phyloP scores from a whole-genome alignment of 2,329 filamentous ascomycete genomes.

The Nigrospora sphaerica region DNA sequence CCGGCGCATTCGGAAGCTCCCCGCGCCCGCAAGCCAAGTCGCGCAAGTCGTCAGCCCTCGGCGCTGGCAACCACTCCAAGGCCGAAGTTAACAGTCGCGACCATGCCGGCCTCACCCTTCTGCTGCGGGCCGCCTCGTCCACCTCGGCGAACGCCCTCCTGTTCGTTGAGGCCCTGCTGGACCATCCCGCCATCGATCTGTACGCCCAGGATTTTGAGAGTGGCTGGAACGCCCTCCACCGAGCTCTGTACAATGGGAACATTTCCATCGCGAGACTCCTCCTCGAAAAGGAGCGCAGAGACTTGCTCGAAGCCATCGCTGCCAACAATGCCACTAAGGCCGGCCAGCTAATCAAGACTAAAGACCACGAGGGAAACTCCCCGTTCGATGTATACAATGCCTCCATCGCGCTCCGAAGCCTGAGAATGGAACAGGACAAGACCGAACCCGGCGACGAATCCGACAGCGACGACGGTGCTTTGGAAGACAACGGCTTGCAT shows the following conservation, averaged over 20 bases:
- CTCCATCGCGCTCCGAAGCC: constrained; percentile 73
- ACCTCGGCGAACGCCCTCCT: constrained; percentile 58
- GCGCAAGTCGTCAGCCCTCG: constrained; percentile 45
- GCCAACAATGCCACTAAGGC: constrained; percentile 53
- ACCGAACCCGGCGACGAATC: constrained; percentile 40
- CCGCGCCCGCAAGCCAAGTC: constrained; percentile 41
- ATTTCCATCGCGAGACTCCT: constrained; percentile 78
- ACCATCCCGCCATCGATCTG: constrained; percentile 76
- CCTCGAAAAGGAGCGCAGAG: constrained; percentile 67
- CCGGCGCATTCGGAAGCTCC: constrained; percentile 33
- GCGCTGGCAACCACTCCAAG: constrained; percentile 36
- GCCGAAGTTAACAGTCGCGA: constrained; percentile 82
- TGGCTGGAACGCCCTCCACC: constrained; percentile 91
- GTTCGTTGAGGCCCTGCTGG: constrained; percentile 74
- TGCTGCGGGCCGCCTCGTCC: constrained; percentile 80
- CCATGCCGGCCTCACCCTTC: constrained; percentile 69
- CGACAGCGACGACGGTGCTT: constrained; percentile 44
- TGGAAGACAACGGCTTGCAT: constrained; percentile 14
- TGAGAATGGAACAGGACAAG: constrained; percentile 32
- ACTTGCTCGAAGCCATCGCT: constrained; percentile 52
- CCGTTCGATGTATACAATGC: constrained; percentile 89
- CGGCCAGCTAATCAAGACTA: constrained; percentile 82
- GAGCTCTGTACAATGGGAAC: constrained; percentile 85
- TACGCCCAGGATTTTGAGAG: constrained; percentile 85
- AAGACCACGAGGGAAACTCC: constrained; percentile 90